These are phyloP conservation scores for Cairneyella variabilis DNA, from an alignment of 495 filamentous ascomycete genomes.

Conservation along the genomic window DNA sequence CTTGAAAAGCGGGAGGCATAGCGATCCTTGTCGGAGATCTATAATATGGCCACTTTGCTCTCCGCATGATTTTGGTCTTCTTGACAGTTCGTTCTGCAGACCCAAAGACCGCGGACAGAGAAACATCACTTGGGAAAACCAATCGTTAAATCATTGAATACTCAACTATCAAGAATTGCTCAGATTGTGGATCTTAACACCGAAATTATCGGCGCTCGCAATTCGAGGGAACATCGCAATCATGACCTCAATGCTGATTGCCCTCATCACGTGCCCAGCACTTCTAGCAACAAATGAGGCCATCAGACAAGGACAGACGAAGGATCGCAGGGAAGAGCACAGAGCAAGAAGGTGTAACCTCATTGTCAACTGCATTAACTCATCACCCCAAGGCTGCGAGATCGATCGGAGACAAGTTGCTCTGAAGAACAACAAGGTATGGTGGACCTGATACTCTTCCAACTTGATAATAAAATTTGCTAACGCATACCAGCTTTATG, in stretches of 20 bases:
- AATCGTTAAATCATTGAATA: background rate
- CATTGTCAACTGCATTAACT: constrained; percentile 33
- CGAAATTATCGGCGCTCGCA: too few relatives aligned
- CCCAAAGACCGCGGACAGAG: constrained; percentile 21
- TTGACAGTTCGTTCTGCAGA: background rate
- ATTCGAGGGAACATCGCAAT: background rate
- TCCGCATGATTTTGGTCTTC: constrained; percentile 22
- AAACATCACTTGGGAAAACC: background rate
- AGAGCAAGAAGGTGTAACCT: constrained; percentile 40
- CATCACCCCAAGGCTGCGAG: constrained; percentile 30
- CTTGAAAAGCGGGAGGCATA: background rate
- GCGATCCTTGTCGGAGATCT: constrained; percentile 12
- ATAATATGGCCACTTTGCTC: constrained; percentile 15
- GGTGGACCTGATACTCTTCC: background rate
- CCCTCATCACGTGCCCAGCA: constrained; percentile 34
- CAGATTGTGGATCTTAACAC: too few relatives aligned
- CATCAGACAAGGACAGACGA: constrained; percentile 41
- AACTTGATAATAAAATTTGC: constrained; percentile 33
- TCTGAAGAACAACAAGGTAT: constrained; percentile 21
- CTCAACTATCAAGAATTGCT: background rate
- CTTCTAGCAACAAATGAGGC: constrained; percentile 43
- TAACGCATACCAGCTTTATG: background rate
- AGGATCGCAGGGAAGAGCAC: constrained; percentile 41
- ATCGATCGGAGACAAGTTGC: constrained; percentile 38
- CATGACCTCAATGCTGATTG: constrained; percentile 30